These are phyloP conservation scores for Silybum marianum DNA, from an alignment of 129 eudicot genomes.

Conservation along the genomic window DNA sequence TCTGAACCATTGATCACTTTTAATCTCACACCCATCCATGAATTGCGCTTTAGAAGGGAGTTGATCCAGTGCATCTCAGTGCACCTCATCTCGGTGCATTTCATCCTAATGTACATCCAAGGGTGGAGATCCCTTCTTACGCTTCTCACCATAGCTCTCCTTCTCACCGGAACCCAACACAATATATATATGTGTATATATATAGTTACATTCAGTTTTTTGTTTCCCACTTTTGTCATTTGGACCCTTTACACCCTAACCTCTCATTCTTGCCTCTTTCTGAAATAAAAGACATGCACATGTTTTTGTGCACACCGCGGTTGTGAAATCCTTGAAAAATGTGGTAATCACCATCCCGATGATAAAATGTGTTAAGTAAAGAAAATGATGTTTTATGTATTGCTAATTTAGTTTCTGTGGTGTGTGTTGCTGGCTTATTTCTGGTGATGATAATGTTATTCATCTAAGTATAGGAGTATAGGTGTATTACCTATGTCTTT, in stretches of 20 bases:
- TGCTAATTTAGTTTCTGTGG: neutral
- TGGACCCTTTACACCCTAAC: neutral
- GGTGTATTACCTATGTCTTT: neutral
- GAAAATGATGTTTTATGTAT: neutral
- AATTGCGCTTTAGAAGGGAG: no score
- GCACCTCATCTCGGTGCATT: no score
- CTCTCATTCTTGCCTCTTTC: neutral
- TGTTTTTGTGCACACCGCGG: neutral
- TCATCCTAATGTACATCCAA: no score
- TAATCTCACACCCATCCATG: no score
- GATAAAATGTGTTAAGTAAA: neutral
- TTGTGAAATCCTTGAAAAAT: neutral
- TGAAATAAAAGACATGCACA: neutral
- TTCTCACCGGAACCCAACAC: no score
- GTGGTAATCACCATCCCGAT: neutral
- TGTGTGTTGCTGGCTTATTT: conserved; percentile 7
- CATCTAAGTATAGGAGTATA: neutral
- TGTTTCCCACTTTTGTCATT: neutral
- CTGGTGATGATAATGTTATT: neutral
- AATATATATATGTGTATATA: no score
- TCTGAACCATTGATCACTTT: no score
- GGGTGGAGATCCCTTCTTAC: no score
- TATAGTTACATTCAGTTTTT: neutral
- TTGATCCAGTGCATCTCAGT: no score
- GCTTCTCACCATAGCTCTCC: no score